Percentiles rank a stretch among this genome's conserved stretches.
phyloP scores from a whole-genome alignment of 2,329 filamentous ascomycete genomes.

The Colletotrichum sp. region DNA sequence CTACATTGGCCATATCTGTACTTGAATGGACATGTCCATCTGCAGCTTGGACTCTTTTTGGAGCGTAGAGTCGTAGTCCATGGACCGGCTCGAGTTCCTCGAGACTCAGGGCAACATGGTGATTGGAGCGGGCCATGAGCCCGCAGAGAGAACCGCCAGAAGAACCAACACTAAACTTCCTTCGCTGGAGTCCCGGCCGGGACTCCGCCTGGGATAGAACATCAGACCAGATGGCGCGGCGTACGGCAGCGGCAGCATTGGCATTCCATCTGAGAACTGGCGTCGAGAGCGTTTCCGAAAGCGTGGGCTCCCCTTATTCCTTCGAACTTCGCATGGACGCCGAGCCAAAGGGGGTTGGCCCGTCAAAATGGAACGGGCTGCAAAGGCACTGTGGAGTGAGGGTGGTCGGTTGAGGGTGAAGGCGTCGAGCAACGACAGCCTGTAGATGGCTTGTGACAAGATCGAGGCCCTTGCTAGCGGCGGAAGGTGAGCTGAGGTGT shows the following conservation, averaged over 20 bases:
- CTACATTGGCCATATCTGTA: not conserved
- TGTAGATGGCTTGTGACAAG: slow-evolving; percentile 33
- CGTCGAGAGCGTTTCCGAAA: slow-evolving; percentile 2
- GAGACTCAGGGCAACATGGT: slow-evolving; percentile 13
- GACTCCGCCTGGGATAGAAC: slow-evolving; percentile 14
- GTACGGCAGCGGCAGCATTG: not conserved
- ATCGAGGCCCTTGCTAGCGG: slow-evolving; percentile 29
- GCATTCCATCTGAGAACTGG: not conserved
- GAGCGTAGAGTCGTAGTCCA: not conserved
- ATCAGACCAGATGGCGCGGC: slow-evolving; percentile 18
- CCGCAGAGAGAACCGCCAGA: not conserved
- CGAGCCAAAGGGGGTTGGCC: not conserved
- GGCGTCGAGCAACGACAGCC: slow-evolving; percentile 32
- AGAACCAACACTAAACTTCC: not conserved
- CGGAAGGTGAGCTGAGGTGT: slow-evolving; percentile 37
- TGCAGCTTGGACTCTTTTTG: slow-evolving; percentile 6
- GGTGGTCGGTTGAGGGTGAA: slow-evolving; percentile 31
- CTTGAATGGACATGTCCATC: not conserved
- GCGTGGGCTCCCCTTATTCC: not conserved
- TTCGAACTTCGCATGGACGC: slow-evolving; percentile 11
- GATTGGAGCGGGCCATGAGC: slow-evolving; percentile 16
- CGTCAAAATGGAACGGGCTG: slow-evolving; percentile 7
- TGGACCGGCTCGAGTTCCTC: not conserved
- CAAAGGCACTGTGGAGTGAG: not conserved
- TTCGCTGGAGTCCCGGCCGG: slow-evolving; percentile 12